phyloP scores from a whole-genome alignment of 2,329 filamentous ascomycete species.

The Penicillium decumbens region DNA sequence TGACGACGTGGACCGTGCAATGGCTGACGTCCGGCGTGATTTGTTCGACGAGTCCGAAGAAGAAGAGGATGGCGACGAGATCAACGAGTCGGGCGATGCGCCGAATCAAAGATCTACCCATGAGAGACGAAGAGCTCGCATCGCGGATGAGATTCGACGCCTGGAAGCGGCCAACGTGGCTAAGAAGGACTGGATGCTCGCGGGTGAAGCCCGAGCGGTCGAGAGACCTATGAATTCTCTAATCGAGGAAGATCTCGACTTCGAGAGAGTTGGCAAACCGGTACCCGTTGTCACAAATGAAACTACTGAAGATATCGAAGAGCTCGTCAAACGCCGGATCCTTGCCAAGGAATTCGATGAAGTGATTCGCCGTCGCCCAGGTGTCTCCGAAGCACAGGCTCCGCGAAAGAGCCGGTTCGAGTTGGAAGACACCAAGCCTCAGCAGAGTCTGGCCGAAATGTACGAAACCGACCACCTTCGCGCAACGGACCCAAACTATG shows the following conservation, averaged over 20 bases:
- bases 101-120: constrained; percentile 60
- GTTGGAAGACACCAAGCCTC: constrained; percentile 80
- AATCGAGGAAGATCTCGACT: constrained; percentile 90
- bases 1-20: constrained; percentile 72
- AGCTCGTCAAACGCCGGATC: constrained; percentile 89
- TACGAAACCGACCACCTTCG: constrained; percentile 92
- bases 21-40: constrained; percentile 81
- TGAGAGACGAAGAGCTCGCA: constrained; percentile 77
- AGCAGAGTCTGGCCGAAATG: constrained; percentile 80
- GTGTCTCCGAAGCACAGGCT: constrained; percentile 60
- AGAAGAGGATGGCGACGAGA: constrained; percentile 61
- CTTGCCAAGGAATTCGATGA: constrained; percentile 89
- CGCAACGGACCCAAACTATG: constrained; percentile 70
- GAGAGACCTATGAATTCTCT: constrained; percentile 87
- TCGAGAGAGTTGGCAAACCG: constrained; percentile 90
- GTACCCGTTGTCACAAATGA: constrained; percentile 91
- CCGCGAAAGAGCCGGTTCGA: constrained; percentile 70
- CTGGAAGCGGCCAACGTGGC: constrained; percentile 85
- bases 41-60: constrained; percentile 68
- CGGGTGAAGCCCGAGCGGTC: constrained; percentile 77
- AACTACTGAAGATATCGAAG: constrained; percentile 84
- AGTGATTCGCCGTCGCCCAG: constrained; percentile 74
- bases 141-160: constrained; percentile 83
- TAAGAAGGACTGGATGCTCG: constrained; percentile 84
- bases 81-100: constrained; percentile 54